phyloP scores from a whole-genome alignment of 352 stramenopile genomes.

The Pythium volutum region DNA sequence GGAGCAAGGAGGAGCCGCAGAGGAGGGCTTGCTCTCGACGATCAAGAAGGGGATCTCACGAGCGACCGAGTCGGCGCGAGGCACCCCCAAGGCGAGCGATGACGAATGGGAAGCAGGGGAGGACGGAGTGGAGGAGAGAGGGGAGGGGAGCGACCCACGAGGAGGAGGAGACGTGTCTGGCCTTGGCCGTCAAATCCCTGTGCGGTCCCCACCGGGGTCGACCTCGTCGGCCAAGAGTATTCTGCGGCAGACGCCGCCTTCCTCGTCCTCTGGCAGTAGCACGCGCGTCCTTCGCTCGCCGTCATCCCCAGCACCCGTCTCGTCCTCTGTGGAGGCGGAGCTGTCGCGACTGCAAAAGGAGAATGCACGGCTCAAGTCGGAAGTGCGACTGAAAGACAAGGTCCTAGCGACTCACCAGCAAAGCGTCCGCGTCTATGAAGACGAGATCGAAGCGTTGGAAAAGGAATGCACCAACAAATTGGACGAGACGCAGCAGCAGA shows the following conservation, averaged over 20 bases:
- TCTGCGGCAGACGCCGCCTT: conserved; percentile 18
- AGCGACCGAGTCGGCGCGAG: conserved; percentile 22
- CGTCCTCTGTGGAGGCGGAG: conserved; percentile 11
- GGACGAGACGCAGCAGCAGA: conserved; percentile 50
- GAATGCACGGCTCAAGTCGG: conserved; percentile 40
- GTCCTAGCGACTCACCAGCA: conserved; percentile 50
- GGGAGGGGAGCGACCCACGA: background rate
- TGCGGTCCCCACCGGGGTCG: conserved; percentile 19
- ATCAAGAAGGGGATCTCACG: conserved; percentile 30
- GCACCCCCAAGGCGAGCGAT: conserved; percentile 18
- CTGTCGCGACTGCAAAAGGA: conserved; percentile 46
- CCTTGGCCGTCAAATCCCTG: background rate
- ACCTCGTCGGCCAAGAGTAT: conserved; percentile 9
- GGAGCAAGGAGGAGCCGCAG: conserved; percentile 16
- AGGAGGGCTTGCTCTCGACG: conserved; percentile 28
- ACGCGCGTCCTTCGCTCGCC: background rate
- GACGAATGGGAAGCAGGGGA: conserved; percentile 10
- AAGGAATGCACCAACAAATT: conserved; percentile 72
- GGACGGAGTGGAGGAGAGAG: background rate
- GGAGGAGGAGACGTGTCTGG: background rate
- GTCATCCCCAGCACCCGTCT: background rate
- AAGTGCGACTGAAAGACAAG: conserved; percentile 65
- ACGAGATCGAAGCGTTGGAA: conserved; percentile 77
- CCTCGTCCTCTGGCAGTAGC: conserved; percentile 13
- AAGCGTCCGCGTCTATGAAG: conserved; percentile 60